Evolutionary conservation across 495 filamentous ascomycete species (phyloP).

Genomic region (Apodospora peruviana): DNA sequence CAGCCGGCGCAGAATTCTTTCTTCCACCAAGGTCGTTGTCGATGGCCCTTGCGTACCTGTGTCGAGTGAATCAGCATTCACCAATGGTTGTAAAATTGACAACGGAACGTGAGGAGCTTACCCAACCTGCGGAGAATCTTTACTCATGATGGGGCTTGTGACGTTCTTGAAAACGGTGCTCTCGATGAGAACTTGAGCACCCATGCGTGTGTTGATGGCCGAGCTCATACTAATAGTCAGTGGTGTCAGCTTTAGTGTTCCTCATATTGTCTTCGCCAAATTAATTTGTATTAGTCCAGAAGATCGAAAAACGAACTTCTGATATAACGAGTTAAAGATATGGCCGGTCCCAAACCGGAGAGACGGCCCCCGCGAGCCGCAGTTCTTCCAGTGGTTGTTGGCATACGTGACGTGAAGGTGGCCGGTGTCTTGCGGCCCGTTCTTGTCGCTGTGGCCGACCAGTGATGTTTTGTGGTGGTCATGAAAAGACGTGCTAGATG

Average conservation of each 20-base stretch:
- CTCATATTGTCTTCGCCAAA: slow-evolving; percentile 8
- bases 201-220: slow-evolving; percentile 61
- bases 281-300: slow-evolving; percentile 4
- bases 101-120: neutral
- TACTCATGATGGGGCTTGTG: slow-evolving; percentile 44
- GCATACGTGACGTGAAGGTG: slow-evolving; percentile 55
- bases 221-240: slow-evolving; percentile 33
- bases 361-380: slow-evolving; percentile 55
- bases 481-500: slow-evolving; percentile 39
- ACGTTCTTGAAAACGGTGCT: slow-evolving; percentile 50
- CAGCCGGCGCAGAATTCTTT: slow-evolving; percentile 39
- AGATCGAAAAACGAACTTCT: slow-evolving; percentile 12
- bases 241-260: too few relatives aligned
- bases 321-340: slow-evolving; percentile 42
- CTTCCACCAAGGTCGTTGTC: slow-evolving; percentile 54
- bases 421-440: slow-evolving; percentile 41
- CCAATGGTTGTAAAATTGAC: neutral
- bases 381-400: slow-evolving; percentile 58
- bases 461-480: slow-evolving; percentile 65
- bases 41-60: slow-evolving; percentile 34
- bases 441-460: slow-evolving; percentile 55
- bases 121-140: slow-evolving; percentile 49
- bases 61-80: neutral
- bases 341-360: slow-evolving; percentile 59
- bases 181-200: slow-evolving; percentile 60